Base-by-base conservation (phyloP, 495 filamentous ascomycete species). In the Monascus purpureus region DNA sequence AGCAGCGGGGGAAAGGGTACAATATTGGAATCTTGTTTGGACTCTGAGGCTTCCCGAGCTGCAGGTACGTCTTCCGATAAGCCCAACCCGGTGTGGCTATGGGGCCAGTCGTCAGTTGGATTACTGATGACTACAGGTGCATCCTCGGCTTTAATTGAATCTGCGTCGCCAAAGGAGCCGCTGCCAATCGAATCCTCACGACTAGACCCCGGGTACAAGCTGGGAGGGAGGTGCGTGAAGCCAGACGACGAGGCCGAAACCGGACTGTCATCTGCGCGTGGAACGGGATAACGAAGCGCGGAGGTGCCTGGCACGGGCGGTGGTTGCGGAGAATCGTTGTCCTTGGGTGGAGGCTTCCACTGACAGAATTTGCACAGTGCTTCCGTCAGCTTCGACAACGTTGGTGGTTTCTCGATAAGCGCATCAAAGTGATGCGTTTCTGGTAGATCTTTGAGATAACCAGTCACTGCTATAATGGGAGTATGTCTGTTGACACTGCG, bases 381-480 rank as follows among this genome's bases (percentile, higher is more conserved):
- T 35, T 96, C 85, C 0, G 76, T 83, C 18, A 96, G 55, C 54
- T 93, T 95, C 4, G 77, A 77, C 35, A 80, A 66, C 6, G 87
- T 96, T 12, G 92, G 86, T 7, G 90, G 90, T 53, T 97, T 97
- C 53, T 96, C 84, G 29, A 97, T 83, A 29, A 96, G 67, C 7
- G 78, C 77, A 46, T 94, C 84, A 43, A 97, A 96, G 53, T 95
- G 79, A 61, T 96, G 86, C 7, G 82, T 82, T 35, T 85, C 83
- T 22, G 82, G 85, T 13, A 97, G 68, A 45, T 97, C 90, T 43
- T 95, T 96, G 9, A 97, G 62, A 54, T 97, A 97, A 25, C 90
- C 86, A 9, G 90, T 97, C n/a, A 96, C 83, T 28, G 85, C 84
- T 28, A 97, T 83, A 41, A 97, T 90, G 2, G 90, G 90, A 0